These are phyloP conservation scores for Coprinopsis sp. DNA, from an alignment of 768 basidiomycete species.

Conservation along the genomic window DNA sequence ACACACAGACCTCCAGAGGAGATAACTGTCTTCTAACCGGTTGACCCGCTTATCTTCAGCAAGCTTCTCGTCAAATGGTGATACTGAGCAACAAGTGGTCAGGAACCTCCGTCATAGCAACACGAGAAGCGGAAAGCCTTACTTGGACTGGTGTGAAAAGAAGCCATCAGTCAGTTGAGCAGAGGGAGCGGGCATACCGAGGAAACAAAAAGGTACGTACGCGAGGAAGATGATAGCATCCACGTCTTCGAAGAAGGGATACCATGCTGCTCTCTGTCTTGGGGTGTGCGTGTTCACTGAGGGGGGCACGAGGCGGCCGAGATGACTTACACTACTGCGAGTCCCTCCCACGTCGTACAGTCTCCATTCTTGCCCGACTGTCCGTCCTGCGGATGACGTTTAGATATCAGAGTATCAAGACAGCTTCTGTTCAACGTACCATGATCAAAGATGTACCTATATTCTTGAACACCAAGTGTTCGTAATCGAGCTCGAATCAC, in stretches of 20 bases:
- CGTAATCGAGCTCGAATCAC: constrained; percentile 74
- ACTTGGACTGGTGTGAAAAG: constrained; percentile 34
- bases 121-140: constrained; percentile 15
- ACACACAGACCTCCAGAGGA: constrained; percentile 74
- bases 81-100: constrained; percentile 39
- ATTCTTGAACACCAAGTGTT: constrained; percentile 76
- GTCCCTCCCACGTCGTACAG: constrained; percentile 82
- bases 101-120: constrained; percentile 13
- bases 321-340: constrained; percentile 51
- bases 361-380: constrained; percentile 68
- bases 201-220: constrained; percentile 25
- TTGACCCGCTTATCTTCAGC: constrained; percentile 68
- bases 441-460: constrained; percentile 59
- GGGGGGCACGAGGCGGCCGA: constrained; percentile 4
- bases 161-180: constrained; percentile 5
- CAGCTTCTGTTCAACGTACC: constrained; percentile 38
- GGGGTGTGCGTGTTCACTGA: constrained; percentile 1
- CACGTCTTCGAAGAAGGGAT: constrained; percentile 77
- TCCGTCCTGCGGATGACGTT: constrained; percentile 36
- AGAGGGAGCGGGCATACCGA: not conserved
- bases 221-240: constrained; percentile 85
- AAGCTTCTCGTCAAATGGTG: constrained; percentile 76
- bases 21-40: constrained; percentile 70
- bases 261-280: constrained; percentile 66
- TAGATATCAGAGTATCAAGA: not conserved